phyloP scores from a whole-genome alignment of 1,139 yeast genomes.

The Saccharomycopsis hybrid region DNA sequence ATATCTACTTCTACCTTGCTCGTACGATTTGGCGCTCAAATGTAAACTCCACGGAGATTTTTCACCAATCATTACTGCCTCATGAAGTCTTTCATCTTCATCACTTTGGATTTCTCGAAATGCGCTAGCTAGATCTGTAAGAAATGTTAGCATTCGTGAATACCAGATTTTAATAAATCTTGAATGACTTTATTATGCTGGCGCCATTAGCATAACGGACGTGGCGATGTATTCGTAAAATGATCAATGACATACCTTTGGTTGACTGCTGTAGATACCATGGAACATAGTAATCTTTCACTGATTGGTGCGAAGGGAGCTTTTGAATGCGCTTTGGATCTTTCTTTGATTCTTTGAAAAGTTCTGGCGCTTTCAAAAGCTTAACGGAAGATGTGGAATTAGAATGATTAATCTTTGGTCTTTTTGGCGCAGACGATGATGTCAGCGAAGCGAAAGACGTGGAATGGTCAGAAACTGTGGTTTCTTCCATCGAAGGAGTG shows the following conservation, averaged over 20 bases:
- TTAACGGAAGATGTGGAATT: background rate
- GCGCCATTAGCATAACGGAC: too few relatives aligned
- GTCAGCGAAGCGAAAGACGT: background rate
- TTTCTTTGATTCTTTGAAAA: conserved; percentile 1
- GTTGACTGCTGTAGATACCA: conserved; percentile 18
- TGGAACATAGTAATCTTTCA: conserved; percentile 5
- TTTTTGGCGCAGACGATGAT: background rate
- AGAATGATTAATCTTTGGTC: conserved; percentile 4
- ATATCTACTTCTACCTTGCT: conserved; percentile 44
- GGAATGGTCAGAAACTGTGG: too few relatives aligned
- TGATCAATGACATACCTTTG: conserved; percentile 2
- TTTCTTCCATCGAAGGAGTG: too few relatives aligned
- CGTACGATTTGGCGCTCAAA: conserved; percentile 27
- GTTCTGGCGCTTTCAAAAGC: background rate
- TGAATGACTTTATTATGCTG: too few relatives aligned
- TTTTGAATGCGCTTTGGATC: background rate
- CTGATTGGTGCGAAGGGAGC: background rate
- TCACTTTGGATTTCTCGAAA: conserved; percentile 28
- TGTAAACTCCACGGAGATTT: conserved; percentile 30
- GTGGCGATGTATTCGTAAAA: too few relatives aligned
- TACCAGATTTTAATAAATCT: too few relatives aligned
- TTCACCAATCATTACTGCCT: conserved; percentile 27
- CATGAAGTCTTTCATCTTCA: conserved; percentile 32
- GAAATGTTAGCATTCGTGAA: background rate
- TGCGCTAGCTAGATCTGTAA: conserved; percentile 21